phyloP scores from a whole-genome alignment of 257 asterid genomes.

The Solanum sparsipilum region DNA sequence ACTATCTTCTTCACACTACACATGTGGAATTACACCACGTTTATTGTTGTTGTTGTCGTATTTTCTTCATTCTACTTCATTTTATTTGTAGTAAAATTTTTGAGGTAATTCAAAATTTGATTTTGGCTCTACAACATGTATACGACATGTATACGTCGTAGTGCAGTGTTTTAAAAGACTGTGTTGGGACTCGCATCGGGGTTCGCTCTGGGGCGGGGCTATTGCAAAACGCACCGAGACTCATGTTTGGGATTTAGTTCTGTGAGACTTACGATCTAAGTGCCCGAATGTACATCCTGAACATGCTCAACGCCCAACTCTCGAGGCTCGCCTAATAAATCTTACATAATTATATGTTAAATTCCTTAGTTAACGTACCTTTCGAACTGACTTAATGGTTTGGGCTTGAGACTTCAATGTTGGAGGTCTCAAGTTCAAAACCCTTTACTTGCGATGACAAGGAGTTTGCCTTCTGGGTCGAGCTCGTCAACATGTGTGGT shows the following conservation, averaged over 20 bases:
- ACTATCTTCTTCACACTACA: fast-evolving
- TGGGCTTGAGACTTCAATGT: no score
- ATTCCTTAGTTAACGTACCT: no score
- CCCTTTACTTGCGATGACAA: no score
- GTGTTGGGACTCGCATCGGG: neutral
- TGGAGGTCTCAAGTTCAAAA: no score
- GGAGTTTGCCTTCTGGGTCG: no score
- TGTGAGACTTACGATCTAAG: neutral
- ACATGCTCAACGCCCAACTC: neutral
- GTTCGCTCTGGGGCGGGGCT: neutral
- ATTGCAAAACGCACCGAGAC: neutral
- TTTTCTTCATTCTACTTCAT: neutral
- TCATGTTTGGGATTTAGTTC: neutral
- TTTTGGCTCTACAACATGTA: neutral
- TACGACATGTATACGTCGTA: neutral
- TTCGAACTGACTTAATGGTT: no score
- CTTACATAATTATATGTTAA: neutral
- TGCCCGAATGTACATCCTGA: no score
- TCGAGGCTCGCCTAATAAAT: no score
- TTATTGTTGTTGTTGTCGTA: neutral
- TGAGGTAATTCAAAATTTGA: neutral
- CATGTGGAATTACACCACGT: fast-evolving
- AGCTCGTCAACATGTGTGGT: no score
- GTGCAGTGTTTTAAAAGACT: neutral
- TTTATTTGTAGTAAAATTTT: neutral